Base-by-base conservation (phyloP, 2,329 filamentous ascomycete genomes). In the Trichophyton rubrum region DNA sequence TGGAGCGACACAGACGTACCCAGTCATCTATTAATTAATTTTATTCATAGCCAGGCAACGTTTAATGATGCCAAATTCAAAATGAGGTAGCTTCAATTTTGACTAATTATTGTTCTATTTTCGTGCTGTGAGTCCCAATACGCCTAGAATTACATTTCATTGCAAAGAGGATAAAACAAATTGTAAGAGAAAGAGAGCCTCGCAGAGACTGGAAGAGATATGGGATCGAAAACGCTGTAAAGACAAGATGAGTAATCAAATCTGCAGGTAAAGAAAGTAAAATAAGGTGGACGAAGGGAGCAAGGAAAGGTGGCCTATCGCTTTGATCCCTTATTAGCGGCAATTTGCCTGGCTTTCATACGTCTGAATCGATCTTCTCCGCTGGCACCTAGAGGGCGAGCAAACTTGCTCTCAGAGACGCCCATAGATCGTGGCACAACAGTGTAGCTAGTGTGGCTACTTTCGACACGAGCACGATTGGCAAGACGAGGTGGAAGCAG, bases 341-440 rank as follows among this genome's bases (percentile, higher is more conserved):
- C 75, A 64, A 72, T 71, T 66, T 78, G 75, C 65, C 77, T 73
- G 59, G 77, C 76, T 67, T 76, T 77, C 75, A 79, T 78, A 63
- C 71, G 73, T 61, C 75, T 73, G 68, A 79, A 78, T 53, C 73
- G 73, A 67, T 77, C 77, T 67, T 78, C 77, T 63, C 76, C 75
- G 61, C 75, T 77, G 56, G 75, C 70, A 57, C 76, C 77, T 63
- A 77, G 60, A 13, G 76, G 75, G 63, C 75, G 73, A 8, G 76
- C 73, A 66, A 75, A 78, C 61, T 73, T 75, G 66, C 72, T 76
- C 62, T 76, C 73, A 56, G 72, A 70, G 13, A 76, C 69, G 58
- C 76, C 70, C 51, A 79, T 82, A 69, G 78, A 82, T 68, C 79
- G 80, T n/a, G 84, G 84, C 56, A 82, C 83, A 65, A 86, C 79